Evolutionary conservation across 257 asterid species (phyloP), one percentile per base, ranked within the genome.

Genomic region (Dorcoceras hygrometricum): DNA sequence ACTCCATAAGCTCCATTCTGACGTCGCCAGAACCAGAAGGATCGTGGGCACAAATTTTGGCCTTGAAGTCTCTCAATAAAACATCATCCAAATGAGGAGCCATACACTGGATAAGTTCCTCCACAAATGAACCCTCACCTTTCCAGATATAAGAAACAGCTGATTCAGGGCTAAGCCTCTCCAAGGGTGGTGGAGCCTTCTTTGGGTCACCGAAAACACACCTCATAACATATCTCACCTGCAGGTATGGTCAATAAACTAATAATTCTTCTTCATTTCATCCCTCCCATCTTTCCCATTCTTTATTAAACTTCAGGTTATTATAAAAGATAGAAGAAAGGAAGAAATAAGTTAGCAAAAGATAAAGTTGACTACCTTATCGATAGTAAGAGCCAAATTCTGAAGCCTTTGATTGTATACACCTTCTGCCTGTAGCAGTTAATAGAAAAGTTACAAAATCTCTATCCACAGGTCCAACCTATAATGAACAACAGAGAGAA

Each of bases 141-240:
- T 80, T 87, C 99, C 99, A 94, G 66, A 94, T 43, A 77, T 75
- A 75, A 26, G 95, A 94, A 73, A 77, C 86, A 43, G 86, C 95
- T 50, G 76, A 95, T 76, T 83, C 90, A 20, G 90, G 85, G 74
- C 82, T 80, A 70, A 94, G 96, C 78, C 89, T 90, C 77, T 88
- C 96, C 50, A 94, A 72, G 56, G 99, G 99, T 73, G 99, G 98
- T 24, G 96, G 96, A 48, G 99, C 96, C 28, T 82, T 80, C 79
- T 90, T 86, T 14, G 98, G 97, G 84, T 94, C 96, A 63, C 93
- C 96, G 56, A 88, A 94, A 71, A 90, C 93, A 73, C 95, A 81
- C 74, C 97, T 80, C 97, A 94, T 87, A 23, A 94, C 99, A 77
- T 94, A 90, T 75, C 89, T 83, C 87, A 94, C 99, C 99, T 94